Evolutionary conservation across 805 yeast genomes (phyloP).

Genomic region (Metschnikowia cerradonensis): DNA sequence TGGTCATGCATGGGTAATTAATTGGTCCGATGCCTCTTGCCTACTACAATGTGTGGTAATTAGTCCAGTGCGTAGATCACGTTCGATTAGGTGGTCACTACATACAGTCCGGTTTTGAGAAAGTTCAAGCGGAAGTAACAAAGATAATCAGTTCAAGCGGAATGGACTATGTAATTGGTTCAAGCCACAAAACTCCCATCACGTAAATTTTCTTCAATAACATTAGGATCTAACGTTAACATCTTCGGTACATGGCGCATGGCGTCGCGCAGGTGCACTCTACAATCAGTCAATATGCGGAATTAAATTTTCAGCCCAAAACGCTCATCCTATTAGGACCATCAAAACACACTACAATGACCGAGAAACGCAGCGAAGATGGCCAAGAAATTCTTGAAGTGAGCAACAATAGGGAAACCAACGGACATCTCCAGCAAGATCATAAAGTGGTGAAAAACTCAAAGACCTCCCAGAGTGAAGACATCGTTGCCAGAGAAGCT

Average conservation of each 20-base stretch:
- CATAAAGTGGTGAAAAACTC: constrained; percentile 17
- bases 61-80: constrained; percentile 1
- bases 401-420: neutral
- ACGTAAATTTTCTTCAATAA: neutral
- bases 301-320: constrained; percentile 1
- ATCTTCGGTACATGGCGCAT: neutral
- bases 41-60: neutral
- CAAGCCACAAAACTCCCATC: neutral
- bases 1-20: too few species aligned
- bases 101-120: neutral
- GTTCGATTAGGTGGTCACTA: neutral
- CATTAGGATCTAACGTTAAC: neutral
- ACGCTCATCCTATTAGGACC: neutral
- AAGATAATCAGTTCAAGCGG: neutral
- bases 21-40: too few species aligned
- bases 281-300: neutral
- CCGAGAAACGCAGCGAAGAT: neutral
- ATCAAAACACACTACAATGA: neutral
- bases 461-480: constrained; percentile 16
- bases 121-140: neutral
- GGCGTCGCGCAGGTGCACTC: constrained; percentile 3
- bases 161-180: neutral
- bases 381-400: neutral
- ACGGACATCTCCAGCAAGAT: neutral
- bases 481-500: constrained; percentile 10